phyloP scores from a whole-genome alignment of 768 basidiomycete species.

The Tylopilus sp. region DNA sequence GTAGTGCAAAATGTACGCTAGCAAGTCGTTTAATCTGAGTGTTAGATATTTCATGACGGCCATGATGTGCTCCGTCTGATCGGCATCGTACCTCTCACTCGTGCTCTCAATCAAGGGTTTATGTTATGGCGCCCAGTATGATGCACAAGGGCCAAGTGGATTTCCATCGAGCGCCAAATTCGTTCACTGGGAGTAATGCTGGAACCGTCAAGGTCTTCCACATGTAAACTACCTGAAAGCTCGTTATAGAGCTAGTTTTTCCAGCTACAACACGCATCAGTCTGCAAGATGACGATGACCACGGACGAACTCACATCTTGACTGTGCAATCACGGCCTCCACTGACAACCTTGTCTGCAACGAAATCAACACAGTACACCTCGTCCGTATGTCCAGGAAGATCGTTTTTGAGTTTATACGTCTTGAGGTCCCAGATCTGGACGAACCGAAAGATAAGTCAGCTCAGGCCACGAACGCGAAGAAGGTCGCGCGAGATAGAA shows the following conservation, averaged over 20 bases:
- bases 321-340: conserved; percentile 90
- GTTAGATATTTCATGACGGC: background rate
- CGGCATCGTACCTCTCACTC: no score
- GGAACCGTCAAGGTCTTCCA: background rate
- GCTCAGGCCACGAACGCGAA: background rate
- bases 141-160: no score
- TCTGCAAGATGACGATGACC: background rate
- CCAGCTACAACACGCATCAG: conserved; percentile 23
- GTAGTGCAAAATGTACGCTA: background rate
- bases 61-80: no score
- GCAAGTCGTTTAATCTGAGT: background rate
- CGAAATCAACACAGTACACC: conserved; percentile 98
- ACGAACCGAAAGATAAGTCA: background rate
- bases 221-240: background rate
- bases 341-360: conserved; percentile 98
- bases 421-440: conserved; percentile 93
- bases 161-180: no score
- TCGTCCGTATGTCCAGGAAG: conserved; percentile 96
- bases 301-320: conserved; percentile 70
- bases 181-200: no score
- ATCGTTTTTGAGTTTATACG: conserved; percentile 91
- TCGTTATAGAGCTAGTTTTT: conserved; percentile 22
- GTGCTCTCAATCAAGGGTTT: no score
- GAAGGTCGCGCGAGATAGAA: background rate
- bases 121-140: no score